Percentiles rank a stretch among this genome's conserved stretches.
Conservation (phyloP, 1,139 yeast genomes). For the Lodderomyces orthopsilosis region DNA sequence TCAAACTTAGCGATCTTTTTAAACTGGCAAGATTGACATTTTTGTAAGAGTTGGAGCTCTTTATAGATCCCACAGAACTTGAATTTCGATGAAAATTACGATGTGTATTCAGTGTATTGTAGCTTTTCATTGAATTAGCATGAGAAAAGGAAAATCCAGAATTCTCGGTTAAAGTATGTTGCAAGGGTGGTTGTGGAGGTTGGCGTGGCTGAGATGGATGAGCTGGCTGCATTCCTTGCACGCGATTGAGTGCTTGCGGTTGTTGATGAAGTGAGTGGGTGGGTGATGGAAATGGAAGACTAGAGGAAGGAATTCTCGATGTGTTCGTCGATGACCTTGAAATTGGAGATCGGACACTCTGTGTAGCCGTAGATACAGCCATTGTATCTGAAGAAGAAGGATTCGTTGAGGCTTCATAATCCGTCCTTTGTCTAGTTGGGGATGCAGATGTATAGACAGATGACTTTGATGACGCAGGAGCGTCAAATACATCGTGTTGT, state of each 20-base stretch:
- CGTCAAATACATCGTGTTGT: neutral
- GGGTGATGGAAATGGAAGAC: constrained; percentile 1
- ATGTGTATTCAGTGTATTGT: constrained; percentile 5
- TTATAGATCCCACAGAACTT: constrained; percentile 37
- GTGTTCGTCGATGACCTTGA: constrained; percentile 6
- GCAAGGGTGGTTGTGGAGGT: constrained; percentile 3
- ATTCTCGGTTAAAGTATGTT: constrained; percentile 5
- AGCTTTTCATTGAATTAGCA: constrained; percentile 2
- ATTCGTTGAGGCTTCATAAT: neutral
- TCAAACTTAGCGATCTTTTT: constrained; percentile 34
- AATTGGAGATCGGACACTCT: constrained; percentile 3
- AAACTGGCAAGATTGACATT: constrained; percentile 40
- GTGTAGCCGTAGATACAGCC: neutral
- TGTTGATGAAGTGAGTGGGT: constrained; percentile 2
- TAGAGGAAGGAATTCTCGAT: constrained; percentile 2
- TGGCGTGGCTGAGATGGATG: neutral
- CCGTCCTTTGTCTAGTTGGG: neutral
- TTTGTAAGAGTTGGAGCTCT: constrained; percentile 33
- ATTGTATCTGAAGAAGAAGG: constrained; percentile 1
- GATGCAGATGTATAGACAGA: constrained; percentile 4
- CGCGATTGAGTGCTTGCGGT: neutral
- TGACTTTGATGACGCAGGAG: constrained; percentile 3
- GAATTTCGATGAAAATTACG: constrained; percentile 22
- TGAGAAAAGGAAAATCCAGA: constrained; percentile 3
- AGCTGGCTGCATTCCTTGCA: constrained; percentile 2